Evolutionary conservation across 768 basidiomycete species (phyloP), one percentile per base, ranked within the genome.

Genomic region (Russula olivacea): DNA sequence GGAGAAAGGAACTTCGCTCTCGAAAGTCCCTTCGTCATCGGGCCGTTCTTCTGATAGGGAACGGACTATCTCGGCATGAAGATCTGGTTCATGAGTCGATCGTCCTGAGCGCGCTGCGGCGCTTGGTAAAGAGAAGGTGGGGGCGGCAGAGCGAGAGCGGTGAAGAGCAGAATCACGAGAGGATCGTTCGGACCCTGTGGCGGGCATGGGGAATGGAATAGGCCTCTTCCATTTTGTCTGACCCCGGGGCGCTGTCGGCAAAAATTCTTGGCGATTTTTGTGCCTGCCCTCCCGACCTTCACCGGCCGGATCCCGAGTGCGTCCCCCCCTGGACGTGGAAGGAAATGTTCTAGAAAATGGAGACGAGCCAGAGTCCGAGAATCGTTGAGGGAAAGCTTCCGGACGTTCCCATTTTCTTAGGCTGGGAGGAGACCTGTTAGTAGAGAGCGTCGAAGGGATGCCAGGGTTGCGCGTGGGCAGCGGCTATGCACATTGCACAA

Each of bases 321-420:
- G 54, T 64, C 63, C 55, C 25, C 48, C 40, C 47, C n/a, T 55
- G 48, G 51, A 51, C 5, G 19, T 28, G 23, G 54, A 43, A 43
- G 53, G 10, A 7, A 48, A 25, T 19, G 47, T 47, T 47, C 38
- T 34, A 34, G 63, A 60, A 21, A 25, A 4, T 17, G 57, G 21
- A 7, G 56, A 49, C 48, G 50, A 25, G 43, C 47, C 21, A 54
- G 47, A 6, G 43, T 54, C 52, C 51, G 55, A 30, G 10, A 38
- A 50, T 15, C 38, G 40, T 32, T 43, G 45, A 10, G 52, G 7
- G 23, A 52, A n/a, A 8, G 48, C 51, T 14, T 30, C n/a, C 6
- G 61, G 58, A 15, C 61, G 65, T 45, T 36, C 58, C 67, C 67
- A 68, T 58, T 68, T 68, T 10, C 58, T 47, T 28, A 68, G 59